Evolutionary conservation across 2,329 filamentous ascomycete genomes (phyloP), one percentile per base, ranked within the genome.

Genomic region (Arthroderma sp.): DNA sequence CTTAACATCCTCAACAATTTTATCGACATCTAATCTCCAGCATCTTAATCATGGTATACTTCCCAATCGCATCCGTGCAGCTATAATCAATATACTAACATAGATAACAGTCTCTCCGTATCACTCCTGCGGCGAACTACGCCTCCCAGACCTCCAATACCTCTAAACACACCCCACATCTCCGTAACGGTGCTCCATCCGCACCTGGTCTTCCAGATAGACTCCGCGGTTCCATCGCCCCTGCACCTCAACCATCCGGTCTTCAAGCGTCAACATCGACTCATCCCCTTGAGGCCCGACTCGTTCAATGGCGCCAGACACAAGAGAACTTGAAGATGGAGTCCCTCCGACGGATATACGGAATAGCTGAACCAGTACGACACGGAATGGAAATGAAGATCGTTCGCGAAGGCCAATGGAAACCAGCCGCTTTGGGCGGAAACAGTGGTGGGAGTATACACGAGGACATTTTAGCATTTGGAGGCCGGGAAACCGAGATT

Each of bases 331-430:
- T 94, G 62, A 91, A 93, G 68, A 91, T 94, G 84, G 80, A 88
- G 68, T 75, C 80, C 43, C 77, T 96, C 57, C 80, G 86, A 52
- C 83, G 86, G 53, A 81, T 86, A 39, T 96, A 87, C 65, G 91
- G 91, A 53, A 82, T 95, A 57, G 86, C 84, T 28, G 91, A 96
- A 75, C 91, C 91, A 3, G 80, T 96, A 57, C 80, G 87, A 46
- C 79, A 89, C 44, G 85, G 82, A 50, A 95, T 98, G 91, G 91
- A 98, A 72, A 74, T 94, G 63, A 85, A 86, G 76, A 89, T 94
- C 61, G 80, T 85, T 11, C 71, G 78, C 50, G 79, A 82, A 49
- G 82, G 86, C 52, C 63, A 59, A 65, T 94, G 87, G 82, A 75
- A 79, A 57, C 86, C 86, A 40, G 69, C 77, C 55, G 79, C 77